These are phyloP conservation scores for Camelina neglecta DNA, from an alignment of 345 rosid genomes.

Conservation along the genomic window DNA sequence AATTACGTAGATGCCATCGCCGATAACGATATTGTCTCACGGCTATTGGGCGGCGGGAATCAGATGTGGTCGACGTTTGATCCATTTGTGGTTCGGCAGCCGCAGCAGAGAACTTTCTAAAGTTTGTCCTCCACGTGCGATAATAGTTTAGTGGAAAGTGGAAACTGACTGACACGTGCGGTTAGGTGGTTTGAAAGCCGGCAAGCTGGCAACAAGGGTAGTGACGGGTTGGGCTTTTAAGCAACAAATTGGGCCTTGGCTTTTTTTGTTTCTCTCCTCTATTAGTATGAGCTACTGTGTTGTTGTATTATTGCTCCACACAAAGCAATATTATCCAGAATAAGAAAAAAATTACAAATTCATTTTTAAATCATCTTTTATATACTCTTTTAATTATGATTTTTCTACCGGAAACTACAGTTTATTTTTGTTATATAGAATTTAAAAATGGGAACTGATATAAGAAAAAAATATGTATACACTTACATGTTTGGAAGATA, in stretches of 20 bases:
- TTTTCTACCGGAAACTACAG: not conserved
- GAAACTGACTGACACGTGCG: conserved; percentile 28
- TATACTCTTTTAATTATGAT: not conserved
- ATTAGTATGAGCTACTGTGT: not conserved
- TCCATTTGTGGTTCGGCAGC: conserved; percentile 65
- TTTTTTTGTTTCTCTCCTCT: not conserved
- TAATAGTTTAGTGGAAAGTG: conserved; percentile 5
- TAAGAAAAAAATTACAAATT: not conserved
- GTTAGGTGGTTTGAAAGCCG: not conserved
- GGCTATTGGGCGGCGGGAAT: conserved; percentile 45
- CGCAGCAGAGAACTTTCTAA: conserved; percentile 49
- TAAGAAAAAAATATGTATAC: not conserved
- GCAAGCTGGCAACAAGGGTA: not conserved
- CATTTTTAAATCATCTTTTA: not conserved
- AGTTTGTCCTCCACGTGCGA: conserved; percentile 23
- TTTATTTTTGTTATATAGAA: not conserved
- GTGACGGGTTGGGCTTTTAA: conserved; percentile 8
- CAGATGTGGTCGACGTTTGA: conserved; percentile 79
- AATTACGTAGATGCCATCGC: conserved; percentile 61
- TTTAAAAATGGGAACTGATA: not conserved
- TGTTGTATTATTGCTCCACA: not conserved
- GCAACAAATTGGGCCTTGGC: conserved; percentile 1
- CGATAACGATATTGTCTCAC: conserved; percentile 47
- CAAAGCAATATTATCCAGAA: conserved; percentile 13
- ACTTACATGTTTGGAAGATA: not conserved